Evolutionary conservation across 805 yeast genomes (phyloP).

Genomic region (Pichia kluyveri): DNA sequence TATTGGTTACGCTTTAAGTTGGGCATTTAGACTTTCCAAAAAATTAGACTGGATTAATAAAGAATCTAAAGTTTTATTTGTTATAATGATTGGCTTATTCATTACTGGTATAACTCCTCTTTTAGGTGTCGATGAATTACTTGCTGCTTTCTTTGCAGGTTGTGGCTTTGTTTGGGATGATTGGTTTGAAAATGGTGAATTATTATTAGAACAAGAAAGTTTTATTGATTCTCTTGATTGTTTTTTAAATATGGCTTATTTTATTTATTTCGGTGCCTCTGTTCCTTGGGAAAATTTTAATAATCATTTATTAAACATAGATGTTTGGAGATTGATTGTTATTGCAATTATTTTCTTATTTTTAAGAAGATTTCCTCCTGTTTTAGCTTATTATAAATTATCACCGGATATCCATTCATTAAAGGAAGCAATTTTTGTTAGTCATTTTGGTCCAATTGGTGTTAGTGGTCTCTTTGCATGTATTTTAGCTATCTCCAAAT

Average conservation of each 20-base stretch:
- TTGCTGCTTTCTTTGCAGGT: slow-evolving; percentile 66
- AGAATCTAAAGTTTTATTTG: slow-evolving; percentile 45
- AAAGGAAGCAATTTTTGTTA: slow-evolving; percentile 60
- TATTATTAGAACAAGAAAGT: slow-evolving; percentile 37
- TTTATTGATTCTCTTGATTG: slow-evolving; percentile 56
- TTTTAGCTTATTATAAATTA: slow-evolving; percentile 43
- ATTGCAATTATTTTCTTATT: slow-evolving; percentile 43
- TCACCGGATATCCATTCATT: slow-evolving; percentile 51
- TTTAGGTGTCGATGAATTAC: slow-evolving; percentile 62
- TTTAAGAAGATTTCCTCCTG: slow-evolving; percentile 45
- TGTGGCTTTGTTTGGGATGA: slow-evolving; percentile 66
- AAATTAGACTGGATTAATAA: slow-evolving; percentile 42
- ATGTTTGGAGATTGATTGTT: slow-evolving; percentile 41
- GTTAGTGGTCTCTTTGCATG: slow-evolving; percentile 26
- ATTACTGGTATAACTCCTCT: slow-evolving; percentile 54
- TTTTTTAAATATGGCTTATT: slow-evolving; percentile 51
- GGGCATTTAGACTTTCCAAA: slow-evolving; percentile 42
- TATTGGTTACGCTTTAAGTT: slow-evolving; percentile 41
- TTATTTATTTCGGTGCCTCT: slow-evolving; percentile 58
- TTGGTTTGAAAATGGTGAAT: slow-evolving; percentile 34
- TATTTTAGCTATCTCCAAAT: slow-evolving; percentile 21
- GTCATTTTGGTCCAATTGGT: slow-evolving; percentile 71
- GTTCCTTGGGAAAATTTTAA: slow-evolving; percentile 61
- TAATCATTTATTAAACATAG: slow-evolving; percentile 32
- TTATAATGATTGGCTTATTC: slow-evolving; percentile 41